Conservation (phyloP, 768 basidiomycete genomes). For the Boletus subparvulus region DNA sequence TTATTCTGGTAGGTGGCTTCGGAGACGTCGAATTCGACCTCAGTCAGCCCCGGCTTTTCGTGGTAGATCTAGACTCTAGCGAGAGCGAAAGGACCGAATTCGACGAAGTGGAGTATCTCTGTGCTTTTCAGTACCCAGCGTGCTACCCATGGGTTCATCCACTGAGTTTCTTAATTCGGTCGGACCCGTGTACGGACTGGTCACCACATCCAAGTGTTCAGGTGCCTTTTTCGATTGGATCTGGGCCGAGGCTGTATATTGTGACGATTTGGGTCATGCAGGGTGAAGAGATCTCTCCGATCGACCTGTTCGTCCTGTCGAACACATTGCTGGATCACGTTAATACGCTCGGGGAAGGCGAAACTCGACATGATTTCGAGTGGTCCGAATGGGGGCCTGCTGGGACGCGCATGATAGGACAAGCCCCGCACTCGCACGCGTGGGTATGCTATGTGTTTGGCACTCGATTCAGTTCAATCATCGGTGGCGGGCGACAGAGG, state of each 20-base stretch:
- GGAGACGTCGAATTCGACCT: constrained; percentile 20
- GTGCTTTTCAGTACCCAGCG: constrained; percentile 44
- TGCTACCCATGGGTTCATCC: constrained; percentile 29
- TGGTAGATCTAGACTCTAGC: constrained; percentile 42
- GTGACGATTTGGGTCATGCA: constrained; percentile 43
- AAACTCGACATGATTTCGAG: constrained; percentile 24
- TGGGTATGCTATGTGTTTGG: constrained; percentile 65
- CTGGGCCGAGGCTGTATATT: constrained; percentile 44
- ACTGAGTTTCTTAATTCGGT: constrained; percentile 44
- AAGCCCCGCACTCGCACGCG: constrained; percentile 37
- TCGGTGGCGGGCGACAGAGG: constrained; percentile 6
- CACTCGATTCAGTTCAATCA: constrained; percentile 40
- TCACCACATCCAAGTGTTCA: constrained; percentile 31
- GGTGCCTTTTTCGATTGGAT: constrained; percentile 49
- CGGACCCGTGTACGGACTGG: constrained; percentile 55
- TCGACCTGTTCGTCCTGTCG: constrained; percentile 46
- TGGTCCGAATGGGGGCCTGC: constrained; percentile 57
- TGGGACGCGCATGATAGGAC: constrained; percentile 43
- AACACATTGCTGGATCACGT: constrained; percentile 34
- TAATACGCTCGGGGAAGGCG: constrained; percentile 15
- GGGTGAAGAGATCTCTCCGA: constrained; percentile 25
- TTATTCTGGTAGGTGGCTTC: constrained; percentile 38
- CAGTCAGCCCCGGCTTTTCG: constrained; percentile 31
- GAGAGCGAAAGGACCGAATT: constrained; percentile 29
- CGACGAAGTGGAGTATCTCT: constrained; percentile 32